A percentile compares a stretch with the other conserved stretches of the same genome.
Conservation (phyloP, 2,329 filamentous ascomycete genomes). For the Exophiala mesophila region DNA sequence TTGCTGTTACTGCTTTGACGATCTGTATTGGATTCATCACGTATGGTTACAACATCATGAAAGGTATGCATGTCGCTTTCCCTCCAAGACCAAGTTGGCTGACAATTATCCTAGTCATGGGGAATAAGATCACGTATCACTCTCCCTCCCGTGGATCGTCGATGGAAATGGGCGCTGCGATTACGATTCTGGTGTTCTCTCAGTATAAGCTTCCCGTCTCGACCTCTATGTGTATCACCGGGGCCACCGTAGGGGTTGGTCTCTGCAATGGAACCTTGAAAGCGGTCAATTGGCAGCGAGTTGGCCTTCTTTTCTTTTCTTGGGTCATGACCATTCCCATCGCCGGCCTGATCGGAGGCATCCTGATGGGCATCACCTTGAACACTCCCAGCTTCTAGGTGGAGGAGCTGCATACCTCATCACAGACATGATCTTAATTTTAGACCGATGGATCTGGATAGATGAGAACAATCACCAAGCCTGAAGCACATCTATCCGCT, state of each 20-base stretch:
- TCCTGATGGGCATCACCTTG: constrained; percentile 50
- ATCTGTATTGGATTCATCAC: constrained; percentile 66
- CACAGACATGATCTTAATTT: no score
- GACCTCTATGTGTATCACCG: constrained; percentile 75
- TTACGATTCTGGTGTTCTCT: constrained; percentile 71
- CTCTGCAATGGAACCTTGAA: constrained; percentile 68
- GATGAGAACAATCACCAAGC: no score
- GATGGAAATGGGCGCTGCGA: constrained; percentile 75
- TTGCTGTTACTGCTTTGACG: constrained; percentile 61
- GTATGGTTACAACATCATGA: constrained; percentile 82
- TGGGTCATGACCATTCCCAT: constrained; percentile 65
- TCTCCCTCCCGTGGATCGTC: constrained; percentile 56
- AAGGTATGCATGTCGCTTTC: constrained; percentile 59
- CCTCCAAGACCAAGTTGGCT: no score
- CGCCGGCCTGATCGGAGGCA: constrained; percentile 53
- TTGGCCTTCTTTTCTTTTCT: constrained; percentile 60
- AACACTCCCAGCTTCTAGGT: constrained; percentile 59
- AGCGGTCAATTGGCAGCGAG: constrained; percentile 72
- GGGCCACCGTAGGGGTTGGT: constrained; percentile 71
- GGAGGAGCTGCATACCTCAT: no score
- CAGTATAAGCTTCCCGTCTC: constrained; percentile 72
- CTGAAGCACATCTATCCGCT: no score
- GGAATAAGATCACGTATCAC: constrained; percentile 74
- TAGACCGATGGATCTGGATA: no score
- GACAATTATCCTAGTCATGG: constrained; percentile 57